Conservation (phyloP, 2,329 filamentous ascomycete genomes). For the Aspergillus awamori region DNA sequence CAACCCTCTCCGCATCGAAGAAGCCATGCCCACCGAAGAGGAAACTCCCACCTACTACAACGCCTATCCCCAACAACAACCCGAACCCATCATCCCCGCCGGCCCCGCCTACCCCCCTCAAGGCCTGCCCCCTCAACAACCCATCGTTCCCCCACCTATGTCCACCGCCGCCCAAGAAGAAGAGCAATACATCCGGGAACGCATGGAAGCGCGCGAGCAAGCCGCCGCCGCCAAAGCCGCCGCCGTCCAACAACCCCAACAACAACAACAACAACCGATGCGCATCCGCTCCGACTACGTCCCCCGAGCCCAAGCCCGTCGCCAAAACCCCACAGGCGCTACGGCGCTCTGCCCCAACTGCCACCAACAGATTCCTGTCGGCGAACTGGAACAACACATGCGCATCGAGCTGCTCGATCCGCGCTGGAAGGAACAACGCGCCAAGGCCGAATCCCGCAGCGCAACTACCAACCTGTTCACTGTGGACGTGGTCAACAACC, state of each 20-base stretch:
- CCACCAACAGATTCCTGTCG: conserved; percentile 81
- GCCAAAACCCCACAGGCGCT: conserved; percentile 65
- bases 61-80: conserved; percentile 47
- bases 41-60: conserved; percentile 58
- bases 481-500: conserved; percentile 85
- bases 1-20: conserved; percentile 81
- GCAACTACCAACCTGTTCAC: conserved; percentile 85
- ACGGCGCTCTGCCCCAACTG: conserved; percentile 85
- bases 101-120: conserved; percentile 37
- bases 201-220: conserved; percentile 56
- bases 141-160: conserved; percentile 26
- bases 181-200: conserved; percentile 64
- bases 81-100: conserved; percentile 31
- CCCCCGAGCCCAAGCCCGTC: conserved; percentile 74
- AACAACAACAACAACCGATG: conserved; percentile 59
- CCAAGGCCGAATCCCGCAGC: conserved; percentile 81
- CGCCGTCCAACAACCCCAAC: conserved; percentile 41
- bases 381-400: conserved; percentile 90
- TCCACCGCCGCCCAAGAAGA: conserved; percentile 55
- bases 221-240: conserved; percentile 79
- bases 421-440: conserved; percentile 92
- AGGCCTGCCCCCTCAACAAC: conserved; percentile 32
- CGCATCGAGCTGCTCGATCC: conserved; percentile 92
- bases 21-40: conserved; percentile 85
- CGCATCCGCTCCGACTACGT: conserved; percentile 94